Conservation (phyloP, 345 rosid genomes). For the Eutrema japonicum region DNA sequence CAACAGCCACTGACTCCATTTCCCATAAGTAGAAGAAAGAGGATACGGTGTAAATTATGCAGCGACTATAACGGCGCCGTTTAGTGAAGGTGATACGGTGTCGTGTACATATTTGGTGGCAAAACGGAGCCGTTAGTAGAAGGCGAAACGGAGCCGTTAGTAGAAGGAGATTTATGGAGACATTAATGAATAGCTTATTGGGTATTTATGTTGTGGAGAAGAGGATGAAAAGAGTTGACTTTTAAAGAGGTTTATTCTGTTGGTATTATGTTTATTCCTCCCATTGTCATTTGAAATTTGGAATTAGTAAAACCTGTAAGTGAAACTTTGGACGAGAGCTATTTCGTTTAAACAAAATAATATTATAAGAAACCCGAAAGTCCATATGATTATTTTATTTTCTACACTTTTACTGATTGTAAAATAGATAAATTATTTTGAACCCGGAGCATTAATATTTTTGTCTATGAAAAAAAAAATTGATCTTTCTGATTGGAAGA, state of each 20-base stretch:
- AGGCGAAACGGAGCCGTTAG: conserved; percentile 10
- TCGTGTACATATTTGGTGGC: conserved; percentile 42
- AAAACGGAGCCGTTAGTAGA: conserved; percentile 13
- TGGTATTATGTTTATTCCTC: conserved; percentile 31
- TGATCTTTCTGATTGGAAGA: not conserved
- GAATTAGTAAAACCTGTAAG: conserved; percentile 22
- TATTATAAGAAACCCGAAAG: not conserved
- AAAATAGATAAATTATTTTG: not conserved
- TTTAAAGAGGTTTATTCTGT: conserved; percentile 35
- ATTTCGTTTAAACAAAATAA: not conserved
- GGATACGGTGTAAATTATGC: conserved; percentile 16
- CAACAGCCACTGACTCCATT: conserved; percentile 61
- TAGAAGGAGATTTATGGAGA: not conserved
- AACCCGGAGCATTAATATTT: not conserved
- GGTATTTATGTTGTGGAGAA: conserved; percentile 36
- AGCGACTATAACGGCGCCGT: not conserved
- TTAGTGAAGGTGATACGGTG: conserved; percentile 10
- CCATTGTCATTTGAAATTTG: not conserved
- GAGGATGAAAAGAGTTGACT: conserved; percentile 39
- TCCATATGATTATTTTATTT: not conserved
- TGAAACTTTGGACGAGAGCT: not conserved
- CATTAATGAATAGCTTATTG: conserved; percentile 9
- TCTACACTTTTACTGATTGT: not conserved
- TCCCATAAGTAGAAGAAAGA: conserved; percentile 54
- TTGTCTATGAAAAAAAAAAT: not conserved